Base-by-base conservation (phyloP, 805 yeast species). In the Ogataea salicorniae region DNA sequence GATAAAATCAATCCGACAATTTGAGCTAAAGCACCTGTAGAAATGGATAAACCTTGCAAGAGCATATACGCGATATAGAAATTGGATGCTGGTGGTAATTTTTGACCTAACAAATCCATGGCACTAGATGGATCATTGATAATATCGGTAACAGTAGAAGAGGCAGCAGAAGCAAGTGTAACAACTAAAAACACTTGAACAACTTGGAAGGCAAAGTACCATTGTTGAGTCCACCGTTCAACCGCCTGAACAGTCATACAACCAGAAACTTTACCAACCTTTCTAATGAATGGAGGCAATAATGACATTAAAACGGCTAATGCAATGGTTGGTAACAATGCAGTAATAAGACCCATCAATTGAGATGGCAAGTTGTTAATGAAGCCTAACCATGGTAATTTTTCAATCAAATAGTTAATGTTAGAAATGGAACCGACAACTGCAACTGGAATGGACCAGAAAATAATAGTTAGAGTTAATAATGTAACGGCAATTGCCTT, bases 391-490 rank as follows among this genome's bases (percentile, higher is more conserved):
- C 87, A 94, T 8, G 73, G 88, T 31, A 92, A 78, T 53, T 78
- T 81, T 35, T 76, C 71, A 36, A 86, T 87, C 62, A 90, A 73
- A 60, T 76, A 83, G 54, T 84, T 81, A 56, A 92, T 78, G 68
- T 92, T 94, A 22, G 98, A 92, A 54, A 94, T 84, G 57, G 81
- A 77, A 79, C 98, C 98, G 44, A 92, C 96, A 59, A 89, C 90
- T n/a, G 97, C 96, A 37, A 92, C 97, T 9, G 99, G 99, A 58
- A 92, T 82, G 39, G 96, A 83, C 98, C 98, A 92, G 69, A 90
- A 89, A 42, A 92, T 79, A 51, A 92, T 81, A 67, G 84, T 71
- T 49, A 79, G 59, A 23, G 86, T 80, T 59, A 86, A 73, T 43
- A 89, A 70, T 15, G 87, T 72, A 46, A 72, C 74, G 1, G 95